A percentile compares a stretch with the other conserved stretches of the same genome.
phyloP scores from a whole-genome alignment of 441 rosid species.

The Pelargonium australe region DNA sequence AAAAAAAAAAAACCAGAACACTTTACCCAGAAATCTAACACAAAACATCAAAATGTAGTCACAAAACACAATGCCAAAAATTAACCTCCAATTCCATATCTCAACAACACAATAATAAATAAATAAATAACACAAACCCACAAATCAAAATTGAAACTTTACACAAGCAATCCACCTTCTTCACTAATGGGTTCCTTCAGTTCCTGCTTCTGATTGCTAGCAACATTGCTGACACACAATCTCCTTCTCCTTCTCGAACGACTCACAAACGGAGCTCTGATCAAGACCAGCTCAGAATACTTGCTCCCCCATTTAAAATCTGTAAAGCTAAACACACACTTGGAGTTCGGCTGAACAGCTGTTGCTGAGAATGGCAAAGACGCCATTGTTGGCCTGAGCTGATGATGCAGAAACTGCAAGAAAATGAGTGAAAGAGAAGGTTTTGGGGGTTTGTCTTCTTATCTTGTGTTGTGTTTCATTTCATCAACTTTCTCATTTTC shows the following conservation, averaged over 20 bases:
- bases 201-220: conserved; percentile 4
- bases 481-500: background rate
- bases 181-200: background rate
- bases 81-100: background rate
- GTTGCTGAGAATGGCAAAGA: background rate
- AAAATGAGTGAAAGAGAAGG: conserved; percentile 1
- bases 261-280: background rate
- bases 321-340: background rate
- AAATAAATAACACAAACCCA: background rate
- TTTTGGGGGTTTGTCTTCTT: background rate
- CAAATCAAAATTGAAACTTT: background rate
- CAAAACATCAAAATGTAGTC: no score
- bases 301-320: background rate
- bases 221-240: conserved; percentile 1
- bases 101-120: no score
- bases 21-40: no score
- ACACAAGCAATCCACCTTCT: background rate
- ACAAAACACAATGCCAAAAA: background rate
- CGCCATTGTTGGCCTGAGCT: background rate
- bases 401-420: background rate
- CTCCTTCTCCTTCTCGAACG: background rate
- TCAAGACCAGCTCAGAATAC: background rate
- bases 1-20: no score
- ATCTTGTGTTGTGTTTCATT: background rate
- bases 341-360: background rate